Base-by-base conservation (phyloP, 2,329 filamentous ascomycete species). In the Orbilia brochopaga region DNA sequence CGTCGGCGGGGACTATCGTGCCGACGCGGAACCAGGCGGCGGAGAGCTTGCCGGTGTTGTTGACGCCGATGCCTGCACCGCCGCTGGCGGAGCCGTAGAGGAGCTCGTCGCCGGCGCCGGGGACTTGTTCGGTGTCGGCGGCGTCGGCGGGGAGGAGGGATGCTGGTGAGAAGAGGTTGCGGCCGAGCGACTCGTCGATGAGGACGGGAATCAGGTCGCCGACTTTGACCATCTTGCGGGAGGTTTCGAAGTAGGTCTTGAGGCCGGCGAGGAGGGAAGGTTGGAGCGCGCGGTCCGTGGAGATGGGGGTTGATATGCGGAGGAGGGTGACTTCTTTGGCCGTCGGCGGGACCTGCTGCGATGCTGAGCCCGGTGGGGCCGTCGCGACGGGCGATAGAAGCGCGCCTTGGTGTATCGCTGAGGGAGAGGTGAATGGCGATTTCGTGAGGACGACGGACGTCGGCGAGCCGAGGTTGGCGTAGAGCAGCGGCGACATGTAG, bases 11-110 rank as follows among this genome's bases (percentile, higher is more conserved):
- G 51, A 81, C 80, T 35, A 95, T 88, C 69, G 91, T 89, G 42
- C 89, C 89, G 44, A 99, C 89, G 74, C 88, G 90, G 82, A 97
- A 97, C 94, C 94, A 99, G 6, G 91, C 92, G 19, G 96, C 90
- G 30, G 83, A 85, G 79, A 76, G 78, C 42, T 76, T 75, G 27
- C 77, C 77, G 0, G 77, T 74, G 58, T 73, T 73, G 30, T 74
- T 81, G 76, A 50, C 78, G 77, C 84, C 30, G 85, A 84, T 73
- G 83, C 82, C 76, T 85, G 81, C 60, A 83, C 84, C 80, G 24
- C 77, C 80, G 27, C 27, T 3, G 17, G 57, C 51, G 4, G 61
- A 66, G 40, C 69, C 69, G 11, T 56, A 73, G 10, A 73, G 76
- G 5, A 81, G 75, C 73, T 96, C 92, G 66, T 96, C 91, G 32